Evolutionary conservation across 2,329 filamentous ascomycete species (phyloP).

Genomic region (Botryosphaeria dothidea): DNA sequence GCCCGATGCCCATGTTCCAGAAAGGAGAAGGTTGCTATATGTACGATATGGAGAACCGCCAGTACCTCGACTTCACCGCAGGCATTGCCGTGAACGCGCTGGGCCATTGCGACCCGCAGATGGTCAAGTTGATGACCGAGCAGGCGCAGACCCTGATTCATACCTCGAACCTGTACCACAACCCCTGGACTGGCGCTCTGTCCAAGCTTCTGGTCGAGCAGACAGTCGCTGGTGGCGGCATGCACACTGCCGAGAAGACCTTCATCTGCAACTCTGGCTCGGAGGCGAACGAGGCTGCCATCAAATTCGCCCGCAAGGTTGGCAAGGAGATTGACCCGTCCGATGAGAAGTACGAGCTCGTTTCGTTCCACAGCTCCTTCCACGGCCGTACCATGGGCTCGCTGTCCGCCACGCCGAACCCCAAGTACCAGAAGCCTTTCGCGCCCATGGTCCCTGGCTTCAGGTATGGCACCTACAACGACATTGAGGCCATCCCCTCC

Average conservation of each 20-base stretch:
- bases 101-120: conserved; percentile 83
- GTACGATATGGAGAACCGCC: conserved; percentile 85
- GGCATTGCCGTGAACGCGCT: conserved; percentile 95
- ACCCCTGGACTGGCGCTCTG: conserved; percentile 88
- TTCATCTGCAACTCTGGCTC: conserved; percentile 97
- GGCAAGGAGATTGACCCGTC: conserved; percentile 74
- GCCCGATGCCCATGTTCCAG: conserved; percentile 86
- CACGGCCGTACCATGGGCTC: conserved; percentile 96
- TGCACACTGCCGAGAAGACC: conserved; percentile 76
- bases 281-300: conserved; percentile 95
- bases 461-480: conserved; percentile 82
- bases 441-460: conserved; percentile 95
- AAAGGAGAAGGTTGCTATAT: conserved; percentile 84
- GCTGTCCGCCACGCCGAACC: conserved; percentile 93
- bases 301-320: conserved; percentile 94
- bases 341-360: conserved; percentile 76
- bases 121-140: conserved; percentile 72
- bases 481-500: conserved; percentile 68
- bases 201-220: conserved; percentile 82
- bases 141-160: conserved; percentile 80
- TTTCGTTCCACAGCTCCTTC: conserved; percentile 90
- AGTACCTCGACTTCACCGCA: conserved; percentile 91
- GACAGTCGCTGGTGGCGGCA: conserved; percentile 76
- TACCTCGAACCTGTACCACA: conserved; percentile 95
- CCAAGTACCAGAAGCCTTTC: conserved; percentile 96